Base-by-base conservation (phyloP, 2,329 filamentous ascomycete genomes). In the Myrmaecium sp. region DNA sequence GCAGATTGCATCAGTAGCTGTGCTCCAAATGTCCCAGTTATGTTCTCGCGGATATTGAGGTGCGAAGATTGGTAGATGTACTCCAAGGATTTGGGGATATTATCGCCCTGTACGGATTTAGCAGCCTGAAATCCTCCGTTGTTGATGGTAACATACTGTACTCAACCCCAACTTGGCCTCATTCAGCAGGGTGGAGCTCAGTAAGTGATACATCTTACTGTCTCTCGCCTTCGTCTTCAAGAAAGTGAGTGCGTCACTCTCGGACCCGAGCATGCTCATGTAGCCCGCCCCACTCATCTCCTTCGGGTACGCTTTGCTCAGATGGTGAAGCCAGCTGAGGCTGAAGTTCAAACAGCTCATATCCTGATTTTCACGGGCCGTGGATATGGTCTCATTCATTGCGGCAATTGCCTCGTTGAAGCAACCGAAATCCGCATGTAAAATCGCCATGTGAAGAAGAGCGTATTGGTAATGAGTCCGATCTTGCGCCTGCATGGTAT, bases 361-460 rank as follows among this genome's bases (percentile, higher is more conserved):
- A 44, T 98, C 89, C 36, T 83, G 75, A 38, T 91, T 92, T 50
- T 95, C 89, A 34, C 86, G 64, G 1, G 89, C 89, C n/a, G 83
- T 92, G 0, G 84, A 75, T 17, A 98, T 83, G 0, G 86, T 84
- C 49, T 95, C 89, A 22, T 92, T 73, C 73, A 98, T 93, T 8
- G 86, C 80, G 7, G 81, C 70, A n/a, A 95, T 67, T 5, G 86
- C 86, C 52, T 95, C 84, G 21, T 71, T 68, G 47, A 83, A 75
- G 45, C 81, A 93, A 24, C 84, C 84, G 57, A 95, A 95, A 48
- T 95, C 89, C 10, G 84, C 81, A 44, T 98, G 86, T 4, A 95
- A 65, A 17, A 94, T 81, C 3, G 84, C 86, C 31, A 94, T 66
- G 44, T 94, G 94, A 44, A 98, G 73, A 9, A 95, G 58, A 1